Percentiles rank a stretch among this genome's conserved stretches.
phyloP scores from a whole-genome alignment of 768 basidiomycete genomes.

The Trametes villosa region DNA sequence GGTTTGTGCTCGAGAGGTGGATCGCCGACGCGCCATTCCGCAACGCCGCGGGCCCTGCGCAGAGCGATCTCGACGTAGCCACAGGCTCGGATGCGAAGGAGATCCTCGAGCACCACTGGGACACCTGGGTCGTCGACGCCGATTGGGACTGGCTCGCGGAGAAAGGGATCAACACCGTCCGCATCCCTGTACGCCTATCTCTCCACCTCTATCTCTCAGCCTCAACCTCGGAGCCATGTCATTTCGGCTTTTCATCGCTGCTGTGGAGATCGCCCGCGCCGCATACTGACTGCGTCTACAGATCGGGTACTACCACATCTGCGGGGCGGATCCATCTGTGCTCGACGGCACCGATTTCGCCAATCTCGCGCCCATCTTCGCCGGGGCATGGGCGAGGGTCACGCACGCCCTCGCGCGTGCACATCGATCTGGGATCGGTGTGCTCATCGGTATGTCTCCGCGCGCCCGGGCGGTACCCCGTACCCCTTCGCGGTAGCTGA shows the following conservation, averaged over 20 bases:
- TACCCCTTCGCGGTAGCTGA: not conserved
- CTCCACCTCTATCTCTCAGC: not conserved
- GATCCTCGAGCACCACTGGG: conserved; percentile 51
- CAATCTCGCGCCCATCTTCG: conserved; percentile 50
- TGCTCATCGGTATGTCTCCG: conserved; percentile 58
- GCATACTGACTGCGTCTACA: conserved; percentile 31
- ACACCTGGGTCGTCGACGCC: conserved; percentile 54
- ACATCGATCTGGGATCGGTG: conserved; percentile 61
- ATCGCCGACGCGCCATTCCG: conserved; percentile 64
- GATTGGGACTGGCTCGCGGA: conserved; percentile 61
- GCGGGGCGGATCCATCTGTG: conserved; percentile 59
- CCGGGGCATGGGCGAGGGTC: conserved; percentile 72
- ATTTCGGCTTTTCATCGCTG: not conserved
- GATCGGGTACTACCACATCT: conserved; percentile 78
- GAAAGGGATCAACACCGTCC: conserved; percentile 61
- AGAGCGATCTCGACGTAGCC: conserved; percentile 76
- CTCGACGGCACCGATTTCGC: conserved; percentile 70
- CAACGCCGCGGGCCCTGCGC: conserved; percentile 53
- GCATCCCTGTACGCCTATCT: conserved; percentile 54
- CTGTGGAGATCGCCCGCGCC: not conserved
- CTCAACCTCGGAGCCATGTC: not conserved
- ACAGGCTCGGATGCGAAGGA: conserved; percentile 50
- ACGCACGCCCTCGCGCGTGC: conserved; percentile 63
- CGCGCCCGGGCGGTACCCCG: not conserved
- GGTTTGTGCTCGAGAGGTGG: conserved; percentile 84